Conservation (phyloP, 805 yeast genomes). For the Komagataella pseudopastoris region DNA sequence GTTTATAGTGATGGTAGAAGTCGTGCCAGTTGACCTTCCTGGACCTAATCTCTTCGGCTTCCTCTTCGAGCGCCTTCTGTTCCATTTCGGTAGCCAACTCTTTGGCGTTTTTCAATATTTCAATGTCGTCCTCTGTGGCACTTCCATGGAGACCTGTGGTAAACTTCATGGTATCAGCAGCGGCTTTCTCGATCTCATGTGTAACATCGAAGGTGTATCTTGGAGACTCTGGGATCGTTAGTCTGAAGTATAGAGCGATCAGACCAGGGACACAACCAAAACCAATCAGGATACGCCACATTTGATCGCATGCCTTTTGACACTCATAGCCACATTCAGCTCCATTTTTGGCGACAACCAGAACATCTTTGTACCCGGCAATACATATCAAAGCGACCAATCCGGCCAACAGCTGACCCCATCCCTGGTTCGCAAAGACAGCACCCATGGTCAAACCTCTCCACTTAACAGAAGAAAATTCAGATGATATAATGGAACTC, state of each 20-base stretch:
- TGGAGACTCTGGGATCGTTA: conserved; percentile 79
- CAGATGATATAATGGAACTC: conserved; percentile 74
- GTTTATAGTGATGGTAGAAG: conserved; percentile 49
- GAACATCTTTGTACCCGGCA: conserved; percentile 49
- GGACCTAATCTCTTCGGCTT: not conserved
- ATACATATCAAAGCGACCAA: conserved; percentile 54
- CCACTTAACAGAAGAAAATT: conserved; percentile 77
- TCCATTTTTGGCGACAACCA: conserved; percentile 33
- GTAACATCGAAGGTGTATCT: conserved; percentile 48
- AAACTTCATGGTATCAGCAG: conserved; percentile 29
- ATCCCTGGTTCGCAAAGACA: conserved; percentile 81
- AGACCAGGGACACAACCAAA: conserved; percentile 73
- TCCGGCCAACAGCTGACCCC: conserved; percentile 77
- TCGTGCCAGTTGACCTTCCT: conserved; percentile 53
- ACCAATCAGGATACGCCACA: conserved; percentile 77
- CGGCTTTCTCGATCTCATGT: conserved; percentile 31
- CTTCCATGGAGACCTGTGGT: conserved; percentile 26
- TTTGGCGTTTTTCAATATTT: conserved; percentile 18
- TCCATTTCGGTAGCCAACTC: conserved; percentile 14
- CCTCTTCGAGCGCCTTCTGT: conserved; percentile 34
- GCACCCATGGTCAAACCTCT: conserved; percentile 89
- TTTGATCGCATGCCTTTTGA: conserved; percentile 60
- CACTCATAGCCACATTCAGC: conserved; percentile 47
- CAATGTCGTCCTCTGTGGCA: conserved; percentile 22
- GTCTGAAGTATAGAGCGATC: conserved; percentile 65